Evolutionary conservation across 2,329 filamentous ascomycete species (phyloP).

Genomic region (Sporothrix euskadiensis): DNA sequence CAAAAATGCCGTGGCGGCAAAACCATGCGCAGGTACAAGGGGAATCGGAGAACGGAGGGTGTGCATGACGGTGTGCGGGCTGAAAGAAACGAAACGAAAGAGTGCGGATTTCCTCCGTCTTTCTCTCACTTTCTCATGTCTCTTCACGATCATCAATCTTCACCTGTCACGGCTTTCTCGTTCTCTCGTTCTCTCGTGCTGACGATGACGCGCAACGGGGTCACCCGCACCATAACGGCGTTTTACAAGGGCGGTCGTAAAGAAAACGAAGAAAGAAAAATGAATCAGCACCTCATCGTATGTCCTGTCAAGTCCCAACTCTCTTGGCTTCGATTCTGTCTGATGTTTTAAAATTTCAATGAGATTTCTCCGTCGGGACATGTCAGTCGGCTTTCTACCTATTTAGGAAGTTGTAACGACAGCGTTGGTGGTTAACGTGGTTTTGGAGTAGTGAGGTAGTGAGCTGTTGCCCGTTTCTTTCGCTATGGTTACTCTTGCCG

Average conservation of each 20-base stretch:
- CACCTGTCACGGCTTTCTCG: neutral
- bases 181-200: neutral
- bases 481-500: neutral
- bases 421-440: neutral
- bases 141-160: neutral
- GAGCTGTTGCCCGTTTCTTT: neutral
- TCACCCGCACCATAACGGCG: neutral
- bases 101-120: neutral
- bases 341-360: neutral
- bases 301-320: neutral
- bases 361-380: neutral
- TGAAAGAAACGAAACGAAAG: neutral
- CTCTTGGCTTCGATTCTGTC: neutral
- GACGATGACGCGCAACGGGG: neutral
- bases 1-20: neutral
- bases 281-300: neutral
- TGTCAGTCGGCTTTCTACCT: neutral
- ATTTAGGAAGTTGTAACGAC: neutral
- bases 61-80: neutral
- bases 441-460: neutral
- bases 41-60: neutral
- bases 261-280: neutral
- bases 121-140: neutral
- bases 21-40: conserved; percentile 8
- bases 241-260: neutral